Conservation (phyloP, 108 stramenopile genomes). For the Cylindrotheca fusiformis region DNA sequence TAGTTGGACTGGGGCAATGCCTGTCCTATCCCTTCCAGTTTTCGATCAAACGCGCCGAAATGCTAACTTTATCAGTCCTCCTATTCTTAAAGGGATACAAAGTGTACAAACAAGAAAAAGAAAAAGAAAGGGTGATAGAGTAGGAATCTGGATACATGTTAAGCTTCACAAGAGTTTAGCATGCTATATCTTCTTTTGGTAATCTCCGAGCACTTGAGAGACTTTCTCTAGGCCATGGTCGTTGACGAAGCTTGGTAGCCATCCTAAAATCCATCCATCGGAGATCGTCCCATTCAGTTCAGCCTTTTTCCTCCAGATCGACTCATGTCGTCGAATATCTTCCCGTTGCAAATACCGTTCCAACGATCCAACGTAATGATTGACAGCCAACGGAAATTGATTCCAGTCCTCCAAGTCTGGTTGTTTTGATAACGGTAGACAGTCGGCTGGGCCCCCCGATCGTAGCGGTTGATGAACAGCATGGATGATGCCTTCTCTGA, state of each 20-base stretch:
- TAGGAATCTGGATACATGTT: no score
- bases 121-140: no score
- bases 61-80: not conserved
- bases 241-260: conserved; percentile 37
- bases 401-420: conserved; percentile 13
- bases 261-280: conserved; percentile 31
- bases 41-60: not conserved
- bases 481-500: conserved; percentile 5
- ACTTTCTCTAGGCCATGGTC: conserved; percentile 13
- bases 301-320: conserved; percentile 15
- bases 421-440: conserved; percentile 16
- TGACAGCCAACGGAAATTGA: conserved; percentile 22
- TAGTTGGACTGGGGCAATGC: not conserved
- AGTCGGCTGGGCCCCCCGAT: not conserved
- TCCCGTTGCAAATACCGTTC: conserved; percentile 35
- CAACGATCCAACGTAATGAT: conserved; percentile 41
- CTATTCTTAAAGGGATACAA: not conserved
- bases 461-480: conserved; percentile 32
- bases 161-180: no score
- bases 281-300: conserved; percentile 12
- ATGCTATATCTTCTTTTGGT: no score
- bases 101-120: no score
- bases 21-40: not conserved
- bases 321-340: conserved; percentile 24
- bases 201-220: conserved; percentile 14